phyloP scores from a whole-genome alignment of 1,284 basidiomycete genomes.

The Cryptococcus sp. region DNA sequence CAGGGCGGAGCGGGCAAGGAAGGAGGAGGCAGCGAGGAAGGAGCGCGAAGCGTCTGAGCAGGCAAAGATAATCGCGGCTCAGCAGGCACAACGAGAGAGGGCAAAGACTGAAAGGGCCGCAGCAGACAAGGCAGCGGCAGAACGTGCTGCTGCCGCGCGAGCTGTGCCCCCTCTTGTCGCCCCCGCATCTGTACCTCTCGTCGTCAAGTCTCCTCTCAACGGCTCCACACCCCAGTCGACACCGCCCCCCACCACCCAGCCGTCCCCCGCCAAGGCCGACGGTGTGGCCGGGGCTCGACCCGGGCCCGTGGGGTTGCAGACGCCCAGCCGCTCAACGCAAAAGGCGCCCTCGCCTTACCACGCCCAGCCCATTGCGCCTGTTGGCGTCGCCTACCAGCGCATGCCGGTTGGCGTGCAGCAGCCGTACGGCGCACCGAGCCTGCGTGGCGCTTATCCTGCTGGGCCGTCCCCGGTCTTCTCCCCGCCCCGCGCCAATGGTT shows the following conservation, averaged over 20 bases:
- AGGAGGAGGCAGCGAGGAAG: conserved; percentile 38
- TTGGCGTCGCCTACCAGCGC: conserved; percentile 14
- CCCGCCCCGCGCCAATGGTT: conserved; percentile 27
- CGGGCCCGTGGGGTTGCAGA: conserved; percentile 35
- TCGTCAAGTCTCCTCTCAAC: conserved; percentile 21
- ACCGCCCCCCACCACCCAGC: conserved; percentile 68
- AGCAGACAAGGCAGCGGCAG: conserved; percentile 31
- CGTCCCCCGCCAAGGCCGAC: conserved; percentile 66
- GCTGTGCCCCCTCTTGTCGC: conserved; percentile 5
- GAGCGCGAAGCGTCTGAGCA: conserved; percentile 42
- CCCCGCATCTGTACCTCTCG: conserved; percentile 8
- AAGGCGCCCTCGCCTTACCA: conserved; percentile 40
- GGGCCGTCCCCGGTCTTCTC: conserved; percentile 32
- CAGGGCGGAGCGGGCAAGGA: conserved; percentile 32
- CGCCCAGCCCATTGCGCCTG: conserved; percentile 26
- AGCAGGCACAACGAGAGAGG: conserved; percentile 40
- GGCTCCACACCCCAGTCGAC: conserved; percentile 26
- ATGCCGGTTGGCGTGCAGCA: conserved; percentile 24
- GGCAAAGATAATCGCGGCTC: conserved; percentile 40
- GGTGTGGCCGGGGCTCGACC: conserved; percentile 85
- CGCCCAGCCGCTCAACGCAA: conserved; percentile 18
- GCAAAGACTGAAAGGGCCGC: conserved; percentile 37
- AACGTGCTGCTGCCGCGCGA: conserved; percentile 10
- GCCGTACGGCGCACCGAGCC: conserved; percentile 21
- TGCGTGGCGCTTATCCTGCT: conserved; percentile 14